Base-by-base conservation (phyloP, 2,329 filamentous ascomycete genomes). In the Phialemoniopsis sp. region DNA sequence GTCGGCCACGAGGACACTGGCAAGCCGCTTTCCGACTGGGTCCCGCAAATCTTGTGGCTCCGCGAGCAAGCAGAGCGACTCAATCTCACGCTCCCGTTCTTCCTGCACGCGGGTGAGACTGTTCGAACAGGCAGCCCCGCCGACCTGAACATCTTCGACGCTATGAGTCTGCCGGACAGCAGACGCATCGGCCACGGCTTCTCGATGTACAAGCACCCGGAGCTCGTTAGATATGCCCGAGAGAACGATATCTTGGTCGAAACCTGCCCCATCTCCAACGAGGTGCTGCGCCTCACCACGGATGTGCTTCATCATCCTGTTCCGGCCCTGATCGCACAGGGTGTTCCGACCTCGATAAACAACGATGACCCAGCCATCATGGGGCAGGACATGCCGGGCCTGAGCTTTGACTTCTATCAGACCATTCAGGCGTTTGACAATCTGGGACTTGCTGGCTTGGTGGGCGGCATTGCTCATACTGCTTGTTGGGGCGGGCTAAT, bases 371-470 rank as follows among this genome's bases (percentile, higher is more conserved):
- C 80, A 1, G 78, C 76, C 0, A 75, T 85, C 26, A 61, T 84
- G 3, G 80, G 80, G 4, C 76, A 83, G 43, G 77, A 75, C 3
- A 64, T 61, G 17, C 78, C 72, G 34, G 80, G 79, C 14, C 68
- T 85, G 64, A 80, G 74, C 13, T 78, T 82, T 50, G 81, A 85
- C 53, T 85, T 83, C 56, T 85, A 79, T 78, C 80, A 83, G 53
- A 72, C 76, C 3, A 60, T 85, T 32, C 80, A 85, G 55, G 81
- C 76, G 1, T 80, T 80, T 64, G 75, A 85, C 43, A 84, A 83
- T 46, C 67, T 86, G 16, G 82, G 81, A 2, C 60, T 86, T 33
- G 31, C n/a, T n/a, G n/a, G n/a, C n/a, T n/a, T n/a, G n/a, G n/a
- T n/a, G n/a, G n/a, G n/a, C n/a, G n/a, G n/a, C n/a, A n/a, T n/a